Conservation (phyloP, 1,284 basidiomycete genomes). For the Cerioporus squamosus region DNA sequence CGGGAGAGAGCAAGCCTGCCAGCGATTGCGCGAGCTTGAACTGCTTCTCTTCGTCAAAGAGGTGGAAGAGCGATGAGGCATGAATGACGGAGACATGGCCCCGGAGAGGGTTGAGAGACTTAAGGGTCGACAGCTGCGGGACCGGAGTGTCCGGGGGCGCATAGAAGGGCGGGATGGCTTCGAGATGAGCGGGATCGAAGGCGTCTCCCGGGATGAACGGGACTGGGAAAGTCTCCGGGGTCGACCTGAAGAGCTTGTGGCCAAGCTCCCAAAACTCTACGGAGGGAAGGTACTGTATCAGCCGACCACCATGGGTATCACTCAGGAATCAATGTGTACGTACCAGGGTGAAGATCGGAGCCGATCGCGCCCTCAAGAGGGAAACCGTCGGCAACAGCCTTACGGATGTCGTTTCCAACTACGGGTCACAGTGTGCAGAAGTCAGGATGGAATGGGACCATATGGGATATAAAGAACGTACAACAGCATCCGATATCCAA, state of each 20-base stretch:
- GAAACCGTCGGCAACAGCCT: constrained; percentile 45
- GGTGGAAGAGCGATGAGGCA: constrained; percentile 54
- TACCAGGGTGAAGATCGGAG: constrained; percentile 39
- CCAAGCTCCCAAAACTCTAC: constrained; percentile 41
- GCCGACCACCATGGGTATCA: neutral
- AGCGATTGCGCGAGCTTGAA: constrained; percentile 42
- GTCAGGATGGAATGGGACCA: neutral
- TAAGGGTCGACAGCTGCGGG: constrained; percentile 38
- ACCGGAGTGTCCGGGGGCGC: constrained; percentile 25
- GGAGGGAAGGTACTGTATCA: constrained; percentile 30
- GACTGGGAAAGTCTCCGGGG: constrained; percentile 45
- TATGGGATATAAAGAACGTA: constrained; percentile 31
- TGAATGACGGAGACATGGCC: constrained; percentile 52
- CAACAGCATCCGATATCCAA: constrained; percentile 55
- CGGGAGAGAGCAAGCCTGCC: constrained; percentile 43
- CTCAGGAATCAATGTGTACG: constrained; percentile 6
- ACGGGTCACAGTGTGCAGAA: neutral
- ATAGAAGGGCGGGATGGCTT: constrained; percentile 33
- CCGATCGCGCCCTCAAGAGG: constrained; percentile 39
- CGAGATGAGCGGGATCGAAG: constrained; percentile 43
- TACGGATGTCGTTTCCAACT: constrained; percentile 52
- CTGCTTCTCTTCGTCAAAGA: constrained; percentile 51
- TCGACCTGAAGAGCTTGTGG: constrained; percentile 37
- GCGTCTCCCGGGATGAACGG: constrained; percentile 52
- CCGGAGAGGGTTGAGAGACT: constrained; percentile 46